Evolutionary conservation across 192 early-diverging fungal genomes (phyloP).

Genomic region (Gaertneriomyces sp.): DNA sequence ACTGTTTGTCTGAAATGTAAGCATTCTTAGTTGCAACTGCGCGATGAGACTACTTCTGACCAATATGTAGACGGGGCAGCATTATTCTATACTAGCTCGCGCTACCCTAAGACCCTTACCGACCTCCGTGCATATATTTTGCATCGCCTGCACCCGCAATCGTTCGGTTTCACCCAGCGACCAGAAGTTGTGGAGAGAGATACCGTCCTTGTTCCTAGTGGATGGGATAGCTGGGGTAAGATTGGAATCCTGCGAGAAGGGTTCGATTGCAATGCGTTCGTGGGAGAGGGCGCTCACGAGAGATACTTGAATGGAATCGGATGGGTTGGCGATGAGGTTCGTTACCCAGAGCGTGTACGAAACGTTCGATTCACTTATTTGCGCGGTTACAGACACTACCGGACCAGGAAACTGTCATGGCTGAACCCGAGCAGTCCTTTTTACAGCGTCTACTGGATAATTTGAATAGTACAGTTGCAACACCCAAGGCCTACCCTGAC

Average conservation of each 20-base stretch:
- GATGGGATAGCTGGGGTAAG: slow-evolving; percentile 92
- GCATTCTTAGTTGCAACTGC: slow-evolving; percentile 15
- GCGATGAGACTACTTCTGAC: neutral
- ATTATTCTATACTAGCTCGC: slow-evolving; percentile 84
- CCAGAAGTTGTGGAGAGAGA: slow-evolving; percentile 87
- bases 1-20: slow-evolving; percentile 87
- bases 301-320: no score
- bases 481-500: no score
- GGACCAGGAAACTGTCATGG: slow-evolving; percentile 32
- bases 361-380: no score
- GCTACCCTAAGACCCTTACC: slow-evolving; percentile 70
- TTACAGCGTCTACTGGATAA: slow-evolving; percentile 71
- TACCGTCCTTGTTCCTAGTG: slow-evolving; percentile 80
- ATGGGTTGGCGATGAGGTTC: no score
- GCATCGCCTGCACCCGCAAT: slow-evolving; percentile 58
- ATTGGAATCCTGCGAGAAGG: slow-evolving; percentile 56
- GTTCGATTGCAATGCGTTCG: slow-evolving; percentile 34
- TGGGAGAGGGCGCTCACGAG: slow-evolving; percentile 50
- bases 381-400: no score
- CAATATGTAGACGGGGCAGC: slow-evolving; percentile 71
- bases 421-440: slow-evolving; percentile 88
- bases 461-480: no score
- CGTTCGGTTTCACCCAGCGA: slow-evolving; percentile 41
- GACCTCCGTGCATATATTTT: slow-evolving; percentile 78
- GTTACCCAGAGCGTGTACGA: no score